A percentile compares a stretch with the other conserved stretches of the same genome.
phyloP scores from a whole-genome alignment of 495 filamentous ascomycete genomes.

The Aeminium ludgeri region DNA sequence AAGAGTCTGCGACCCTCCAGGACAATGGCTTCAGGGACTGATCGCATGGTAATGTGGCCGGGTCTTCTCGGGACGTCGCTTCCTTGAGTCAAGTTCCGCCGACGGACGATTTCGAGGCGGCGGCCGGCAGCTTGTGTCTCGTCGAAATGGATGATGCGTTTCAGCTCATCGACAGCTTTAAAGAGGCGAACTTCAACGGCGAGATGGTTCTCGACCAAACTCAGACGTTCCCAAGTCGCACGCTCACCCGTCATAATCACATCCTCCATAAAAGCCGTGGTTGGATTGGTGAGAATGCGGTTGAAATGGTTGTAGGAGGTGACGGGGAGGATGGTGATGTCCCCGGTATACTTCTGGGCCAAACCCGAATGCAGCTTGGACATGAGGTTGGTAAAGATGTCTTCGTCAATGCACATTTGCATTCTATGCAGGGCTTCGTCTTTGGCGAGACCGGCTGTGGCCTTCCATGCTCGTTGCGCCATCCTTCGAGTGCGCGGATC shows the following conservation, averaged over 20 bases:
- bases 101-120: too few relatives aligned
- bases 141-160: too few relatives aligned
- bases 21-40: too few relatives aligned
- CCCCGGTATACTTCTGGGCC: not conserved
- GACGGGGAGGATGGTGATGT: not conserved
- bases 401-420: not conserved
- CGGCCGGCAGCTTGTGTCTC: too few relatives aligned
- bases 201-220: slow-evolving; percentile 2
- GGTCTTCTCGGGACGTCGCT: too few relatives aligned
- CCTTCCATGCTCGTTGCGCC: slow-evolving; percentile 1
- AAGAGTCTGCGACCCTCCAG: too few relatives aligned
- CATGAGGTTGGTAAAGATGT: not conserved
- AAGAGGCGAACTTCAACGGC: too few relatives aligned
- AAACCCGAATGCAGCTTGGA: not conserved
- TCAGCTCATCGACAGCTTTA: too few relatives aligned
- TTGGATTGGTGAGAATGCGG: not conserved
- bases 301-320: not conserved
- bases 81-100: too few relatives aligned
- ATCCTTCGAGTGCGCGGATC: not conserved
- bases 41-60: too few relatives aligned
- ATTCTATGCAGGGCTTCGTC: not conserved
- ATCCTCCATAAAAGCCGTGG: not conserved
- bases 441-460: slow-evolving; percentile 17
- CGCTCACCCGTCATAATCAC: not conserved
- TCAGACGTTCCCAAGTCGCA: not conserved